phyloP scores from a whole-genome alignment of 306 rosid species.

The Quercus agrifolia region DNA sequence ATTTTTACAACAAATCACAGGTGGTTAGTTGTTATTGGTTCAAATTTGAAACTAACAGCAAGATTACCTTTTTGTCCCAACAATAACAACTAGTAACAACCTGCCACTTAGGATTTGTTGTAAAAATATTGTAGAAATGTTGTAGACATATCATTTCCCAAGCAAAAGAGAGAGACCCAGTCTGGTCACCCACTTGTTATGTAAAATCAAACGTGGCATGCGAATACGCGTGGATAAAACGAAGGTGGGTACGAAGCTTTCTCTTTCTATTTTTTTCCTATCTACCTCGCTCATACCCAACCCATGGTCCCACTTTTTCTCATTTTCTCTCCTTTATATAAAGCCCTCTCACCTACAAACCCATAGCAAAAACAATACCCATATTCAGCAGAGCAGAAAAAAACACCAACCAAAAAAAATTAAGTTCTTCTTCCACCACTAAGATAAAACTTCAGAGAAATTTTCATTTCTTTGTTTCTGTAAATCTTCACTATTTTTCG shows the following conservation, averaged over 20 bases:
- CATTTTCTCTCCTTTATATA: constrained; percentile 28
- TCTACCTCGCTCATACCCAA: not conserved
- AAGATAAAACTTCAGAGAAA: constrained; percentile 14
- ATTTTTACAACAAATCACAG: too few relatives aligned
- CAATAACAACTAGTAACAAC: too few relatives aligned
- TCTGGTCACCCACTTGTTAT: constrained; percentile 26
- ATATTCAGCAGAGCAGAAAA: not conserved
- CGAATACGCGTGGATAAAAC: constrained; percentile 28
- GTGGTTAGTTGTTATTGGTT: too few relatives aligned
- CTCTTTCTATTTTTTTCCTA: not conserved
- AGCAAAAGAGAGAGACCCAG: constrained; percentile 6
- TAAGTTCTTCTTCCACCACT: constrained; percentile 9
- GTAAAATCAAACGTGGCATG: constrained; percentile 13
- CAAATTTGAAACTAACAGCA: too few relatives aligned
- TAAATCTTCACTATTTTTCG: not conserved
- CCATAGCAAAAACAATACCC: not conserved
- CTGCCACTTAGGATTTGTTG: too few relatives aligned
- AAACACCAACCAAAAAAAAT: not conserved
- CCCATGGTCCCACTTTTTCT: not conserved
- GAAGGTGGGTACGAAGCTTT: constrained; percentile 38
- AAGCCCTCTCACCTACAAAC: not conserved
- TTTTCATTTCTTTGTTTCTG: too few relatives aligned
- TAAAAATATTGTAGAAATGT: too few relatives aligned
- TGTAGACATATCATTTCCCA: too few relatives aligned
- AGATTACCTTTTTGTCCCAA: too few relatives aligned